Evolutionary conservation across 129 eudicot genomes (phyloP), one percentile per base, ranked within the genome.

Genomic region (Flaveria brownii): DNA sequence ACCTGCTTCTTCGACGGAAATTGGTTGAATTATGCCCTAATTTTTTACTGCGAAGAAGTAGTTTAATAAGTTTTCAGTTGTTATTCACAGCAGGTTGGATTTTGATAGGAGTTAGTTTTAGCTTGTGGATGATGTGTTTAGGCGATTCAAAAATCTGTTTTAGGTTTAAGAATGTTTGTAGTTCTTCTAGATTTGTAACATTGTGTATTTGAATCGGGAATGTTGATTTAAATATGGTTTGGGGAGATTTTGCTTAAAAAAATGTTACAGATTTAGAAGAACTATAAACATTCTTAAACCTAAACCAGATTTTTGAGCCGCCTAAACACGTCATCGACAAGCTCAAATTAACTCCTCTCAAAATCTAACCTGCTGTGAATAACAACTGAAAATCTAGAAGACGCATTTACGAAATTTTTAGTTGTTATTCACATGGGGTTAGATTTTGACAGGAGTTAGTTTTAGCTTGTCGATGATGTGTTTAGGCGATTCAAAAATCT

Each of bases 201-300:
- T 68, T 12, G 28, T 28, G 2, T 30, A 74, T 56, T 73, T 8
- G 76, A 3, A 28, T 28, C 30, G 16, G 30, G 22, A 22, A 28
- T 30, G 23, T 11, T 43, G 45, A 63, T 47, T 47, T 61, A 46
- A 46, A 26, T 17, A 26, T 39, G 60, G 30, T 23, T 74, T 60
- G 46, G 70, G 77, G 78, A 10, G 41, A 60, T 41, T 59, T 3
- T 5, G 14, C 1, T 13, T 49, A 9, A 17, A 4, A 13, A 3
- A n/a, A 16, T 70, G 64, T 28, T 6, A 30, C 61, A 70, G 59
- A 78, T 70, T 76, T 28, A 30, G 76, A 60, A 45, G 18, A n/a
- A 30, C 39, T 9, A 70, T 0, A 69, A 20, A 28, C 18, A 25
- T 11, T 41, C 30, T 51, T 22, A 76, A n/a, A 47, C 75, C 75